A percentile compares a stretch with the other conserved stretches of the same genome.
Evolutionary conservation across 2,329 filamentous ascomycete species (phyloP).

Genomic region (Chrysoporthe puriensis): DNA sequence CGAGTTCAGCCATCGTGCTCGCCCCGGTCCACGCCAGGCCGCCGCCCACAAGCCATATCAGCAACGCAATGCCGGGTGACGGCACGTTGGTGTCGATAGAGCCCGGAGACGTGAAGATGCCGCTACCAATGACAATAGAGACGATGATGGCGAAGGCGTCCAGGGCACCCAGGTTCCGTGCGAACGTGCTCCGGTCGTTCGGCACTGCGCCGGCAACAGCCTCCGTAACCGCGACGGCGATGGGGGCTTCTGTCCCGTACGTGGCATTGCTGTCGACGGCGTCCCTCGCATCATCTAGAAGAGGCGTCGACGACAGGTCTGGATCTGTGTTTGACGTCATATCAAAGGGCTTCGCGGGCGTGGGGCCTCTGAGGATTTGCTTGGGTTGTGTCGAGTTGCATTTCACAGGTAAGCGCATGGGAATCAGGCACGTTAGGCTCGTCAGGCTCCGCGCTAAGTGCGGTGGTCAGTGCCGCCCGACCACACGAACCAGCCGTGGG

Average conservation of each 20-base stretch:
- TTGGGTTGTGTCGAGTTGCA: too few relatives aligned
- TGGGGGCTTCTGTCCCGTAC: background rate
- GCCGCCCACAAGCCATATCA: slow-evolving; percentile 65
- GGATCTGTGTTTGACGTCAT: background rate
- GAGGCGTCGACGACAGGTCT: background rate
- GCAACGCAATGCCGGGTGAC: slow-evolving; percentile 59
- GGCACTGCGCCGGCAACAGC: slow-evolving; percentile 15
- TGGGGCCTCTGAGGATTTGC: too few relatives aligned
- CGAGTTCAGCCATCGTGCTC: slow-evolving; percentile 64
- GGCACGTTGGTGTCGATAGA: slow-evolving; percentile 66
- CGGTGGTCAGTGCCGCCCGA: too few relatives aligned
- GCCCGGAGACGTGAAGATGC: slow-evolving; percentile 67
- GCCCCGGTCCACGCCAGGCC: slow-evolving; percentile 67
- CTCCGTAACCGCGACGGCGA: background rate
- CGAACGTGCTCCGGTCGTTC: slow-evolving; percentile 39
- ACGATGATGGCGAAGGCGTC: slow-evolving; percentile 64
- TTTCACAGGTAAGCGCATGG: too few relatives aligned
- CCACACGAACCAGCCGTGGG: too few relatives aligned
- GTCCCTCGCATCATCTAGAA: background rate
- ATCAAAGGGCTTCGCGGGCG: background rate
- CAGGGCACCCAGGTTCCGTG: slow-evolving; percentile 48
- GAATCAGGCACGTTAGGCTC: too few relatives aligned
- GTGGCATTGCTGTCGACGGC: background rate
- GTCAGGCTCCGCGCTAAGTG: too few relatives aligned
- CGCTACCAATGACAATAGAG: slow-evolving; percentile 66